phyloP scores from a whole-genome alignment of 2,329 filamentous ascomycete species.

The Chlorencoelia australis region DNA sequence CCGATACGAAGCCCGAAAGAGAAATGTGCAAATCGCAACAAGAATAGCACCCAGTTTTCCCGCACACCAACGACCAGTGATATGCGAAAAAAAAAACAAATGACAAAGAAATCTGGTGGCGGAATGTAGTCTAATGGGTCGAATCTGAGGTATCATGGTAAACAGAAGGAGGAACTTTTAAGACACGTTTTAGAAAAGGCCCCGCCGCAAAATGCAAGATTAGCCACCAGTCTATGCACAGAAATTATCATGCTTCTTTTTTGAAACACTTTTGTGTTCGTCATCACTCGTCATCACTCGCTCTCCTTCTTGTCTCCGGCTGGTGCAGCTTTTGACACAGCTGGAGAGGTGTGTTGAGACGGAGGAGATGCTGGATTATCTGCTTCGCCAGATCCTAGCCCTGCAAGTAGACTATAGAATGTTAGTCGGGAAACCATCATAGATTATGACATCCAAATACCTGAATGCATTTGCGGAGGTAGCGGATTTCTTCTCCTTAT shows the following conservation, averaged over 20 bases:
- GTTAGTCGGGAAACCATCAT: constrained; percentile 18
- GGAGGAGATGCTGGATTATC: constrained; percentile 61
- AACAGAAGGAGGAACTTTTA: constrained; percentile 34
- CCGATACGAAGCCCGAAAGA: constrained; percentile 20
- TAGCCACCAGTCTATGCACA: constrained; percentile 35
- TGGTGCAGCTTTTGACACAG: constrained; percentile 51
- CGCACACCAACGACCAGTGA: constrained; percentile 21
- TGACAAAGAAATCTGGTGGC: constrained; percentile 24
- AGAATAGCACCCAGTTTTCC: constrained; percentile 25
- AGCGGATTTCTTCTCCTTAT: constrained; percentile 49
- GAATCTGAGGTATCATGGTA: constrained; percentile 35
- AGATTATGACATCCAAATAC: constrained; percentile 52
- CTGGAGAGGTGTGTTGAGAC: constrained; percentile 56
- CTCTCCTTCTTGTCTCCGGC: constrained; percentile 44
- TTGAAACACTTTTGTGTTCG: constrained; percentile 30
- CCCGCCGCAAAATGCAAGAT: constrained; percentile 36
- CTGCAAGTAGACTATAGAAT: constrained; percentile 39
- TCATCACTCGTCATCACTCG: constrained; percentile 29
- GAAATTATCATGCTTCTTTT: constrained; percentile 31
- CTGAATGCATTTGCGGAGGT: constrained; percentile 86
- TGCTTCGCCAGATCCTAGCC: constrained; percentile 39
- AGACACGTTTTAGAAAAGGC: constrained; percentile 31
- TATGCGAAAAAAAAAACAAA: constrained; percentile 20
- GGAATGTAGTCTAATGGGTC: constrained; percentile 27
- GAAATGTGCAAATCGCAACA: constrained; percentile 18